Percentiles rank a stretch among this genome's conserved stretches.
phyloP scores from a whole-genome alignment of 2,329 filamentous ascomycete genomes.

The Periconia sp. region DNA sequence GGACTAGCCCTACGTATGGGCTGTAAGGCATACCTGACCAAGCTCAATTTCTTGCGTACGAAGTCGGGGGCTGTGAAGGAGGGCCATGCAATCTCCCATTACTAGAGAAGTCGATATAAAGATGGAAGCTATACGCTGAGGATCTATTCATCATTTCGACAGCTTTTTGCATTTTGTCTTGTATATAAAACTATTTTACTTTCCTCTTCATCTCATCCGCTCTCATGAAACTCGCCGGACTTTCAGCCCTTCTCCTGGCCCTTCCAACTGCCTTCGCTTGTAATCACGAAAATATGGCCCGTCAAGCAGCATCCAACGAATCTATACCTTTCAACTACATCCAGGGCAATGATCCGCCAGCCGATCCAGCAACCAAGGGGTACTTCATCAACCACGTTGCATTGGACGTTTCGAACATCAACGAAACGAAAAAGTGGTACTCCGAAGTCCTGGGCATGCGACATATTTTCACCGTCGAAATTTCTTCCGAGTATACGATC shows the following conservation, averaged over 20 bases:
- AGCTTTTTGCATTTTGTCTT: no score
- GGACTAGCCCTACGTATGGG: no score
- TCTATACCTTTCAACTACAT: constrained; percentile 10
- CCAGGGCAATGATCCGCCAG: constrained; percentile 26
- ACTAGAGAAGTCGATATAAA: no score
- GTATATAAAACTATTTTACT: no score
- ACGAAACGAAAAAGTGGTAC: constrained; percentile 43
- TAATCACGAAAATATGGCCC: constrained; percentile 6
- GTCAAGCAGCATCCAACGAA: constrained; percentile 1
- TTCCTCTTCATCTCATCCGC: no score
- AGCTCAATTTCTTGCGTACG: no score
- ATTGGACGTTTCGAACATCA: constrained; percentile 40
- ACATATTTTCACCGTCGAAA: constrained; percentile 41
- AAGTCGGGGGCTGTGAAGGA: no score
- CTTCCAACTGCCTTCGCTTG: constrained; percentile 7
- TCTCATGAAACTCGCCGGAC: background rate
- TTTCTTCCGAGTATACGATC: constrained; percentile 35
- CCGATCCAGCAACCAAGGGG: constrained; percentile 38
- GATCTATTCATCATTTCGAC: no score
- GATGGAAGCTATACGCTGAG: no score
- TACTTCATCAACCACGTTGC: constrained; percentile 47
- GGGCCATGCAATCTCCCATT: no score
- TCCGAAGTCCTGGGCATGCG: constrained; percentile 43
- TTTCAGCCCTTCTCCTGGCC: constrained; percentile 4
- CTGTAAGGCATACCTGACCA: no score